Base-by-base conservation (phyloP, 805 yeast genomes). In the Starmerella vitae region DNA sequence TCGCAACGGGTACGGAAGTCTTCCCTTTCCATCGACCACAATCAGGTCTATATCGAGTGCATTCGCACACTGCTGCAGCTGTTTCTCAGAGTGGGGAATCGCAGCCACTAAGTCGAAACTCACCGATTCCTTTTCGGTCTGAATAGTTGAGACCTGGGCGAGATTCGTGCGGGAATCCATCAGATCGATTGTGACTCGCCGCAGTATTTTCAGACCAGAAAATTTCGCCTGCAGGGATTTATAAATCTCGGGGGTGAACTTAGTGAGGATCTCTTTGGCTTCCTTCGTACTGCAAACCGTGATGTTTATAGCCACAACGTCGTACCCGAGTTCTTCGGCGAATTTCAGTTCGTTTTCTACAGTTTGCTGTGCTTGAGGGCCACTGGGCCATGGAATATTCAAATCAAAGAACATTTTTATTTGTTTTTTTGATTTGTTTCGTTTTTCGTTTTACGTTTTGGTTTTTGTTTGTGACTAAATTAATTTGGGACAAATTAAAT, bases 81-180 rank as follows among this genome's bases (percentile, higher is more conserved):
- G 81, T 55, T 75, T 78, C 55, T 91, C 98, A 36, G 78, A 71
- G 18, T 65, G 51, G 1, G 98, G 98, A 47, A 76, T 71, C 1
- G 88, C 76, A 0, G 95, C 82, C 6, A 91, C 66, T 2, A 91
- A 58, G 56, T 91, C 97, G 55, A 79, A 91, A 58, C 61, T 15
- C 30, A 36, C 38, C 5, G 43, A 38, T 31, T 39, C 49, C 7
- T 7, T 8, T n/a, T 8, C 30, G 14, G 14, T 7, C 14, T 27
- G 30, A 6, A 18, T 21, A 20, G 19, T 8, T 8, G 40, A 25
- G 19, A 44, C 28, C 24, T 36, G 46, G 2, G 42, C 33, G 3
- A 39, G 29, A 19, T 43, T 42, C 25, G 43, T 45, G 33, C 31
- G 47, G 12, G 32, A 20, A 45, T 85, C 95, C 44, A 74, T 80